Percentiles rank a stretch among this genome's conserved stretches.
Evolutionary conservation across 257 asterid species (phyloP).

Genomic region (Linaria vulgaris): DNA sequence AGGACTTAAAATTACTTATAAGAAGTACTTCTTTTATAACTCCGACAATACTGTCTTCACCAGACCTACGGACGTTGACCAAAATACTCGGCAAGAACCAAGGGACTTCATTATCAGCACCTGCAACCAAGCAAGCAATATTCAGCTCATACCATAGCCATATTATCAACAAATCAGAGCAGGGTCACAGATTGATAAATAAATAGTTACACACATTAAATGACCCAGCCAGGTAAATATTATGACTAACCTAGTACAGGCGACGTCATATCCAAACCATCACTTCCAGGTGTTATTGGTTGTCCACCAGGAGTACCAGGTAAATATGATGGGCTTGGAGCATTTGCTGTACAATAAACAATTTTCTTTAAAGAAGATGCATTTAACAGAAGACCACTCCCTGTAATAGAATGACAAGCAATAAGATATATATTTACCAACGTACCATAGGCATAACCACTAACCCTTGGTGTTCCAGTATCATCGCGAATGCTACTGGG

Average conservation of each 20-base stretch:
- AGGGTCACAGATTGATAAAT: not conserved
- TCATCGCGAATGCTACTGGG: constrained; percentile 61
- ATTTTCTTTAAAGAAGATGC: constrained; percentile 1
- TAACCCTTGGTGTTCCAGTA: constrained; percentile 88
- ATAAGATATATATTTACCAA: not conserved
- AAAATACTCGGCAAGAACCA: constrained; percentile 79
- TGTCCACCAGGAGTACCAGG: constrained; percentile 98
- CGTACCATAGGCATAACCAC: constrained; percentile 74
- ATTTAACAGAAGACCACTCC: not conserved
- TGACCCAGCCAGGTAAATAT: not conserved
- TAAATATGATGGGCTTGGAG: constrained; percentile 96
- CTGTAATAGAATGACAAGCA: constrained; percentile 7
- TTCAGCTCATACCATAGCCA: constrained; percentile 3
- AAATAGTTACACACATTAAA: not conserved
- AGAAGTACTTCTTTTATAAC: constrained; percentile 72
- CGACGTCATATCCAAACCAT: constrained; percentile 94
- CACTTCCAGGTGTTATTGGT: constrained; percentile 97
- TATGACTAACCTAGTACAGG: constrained; percentile 73
- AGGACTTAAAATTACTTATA: constrained; percentile 43
- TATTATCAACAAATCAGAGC: not conserved
- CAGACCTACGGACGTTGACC: constrained; percentile 72
- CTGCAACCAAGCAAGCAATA: constrained; percentile 42
- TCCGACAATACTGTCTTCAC: constrained; percentile 65
- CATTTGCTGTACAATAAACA: constrained; percentile 69
- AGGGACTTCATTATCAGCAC: constrained; percentile 81